Conservation (phyloP, 345 rosid genomes). For the Melaleuca quinquenervia region DNA sequence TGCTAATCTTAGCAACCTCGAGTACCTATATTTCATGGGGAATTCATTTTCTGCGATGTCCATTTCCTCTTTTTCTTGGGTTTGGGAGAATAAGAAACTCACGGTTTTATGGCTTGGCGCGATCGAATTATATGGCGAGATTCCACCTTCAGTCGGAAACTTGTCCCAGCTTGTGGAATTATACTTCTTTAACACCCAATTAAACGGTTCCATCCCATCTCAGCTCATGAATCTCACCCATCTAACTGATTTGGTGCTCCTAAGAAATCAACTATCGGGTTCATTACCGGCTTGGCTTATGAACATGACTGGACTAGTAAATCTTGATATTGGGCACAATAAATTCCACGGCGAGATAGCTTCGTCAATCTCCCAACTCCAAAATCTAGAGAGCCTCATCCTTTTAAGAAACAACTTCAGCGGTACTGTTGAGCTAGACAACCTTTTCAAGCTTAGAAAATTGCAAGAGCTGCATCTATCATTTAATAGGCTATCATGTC, state of each 20-base stretch:
- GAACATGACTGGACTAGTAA: not conserved
- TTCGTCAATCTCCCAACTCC: not conserved
- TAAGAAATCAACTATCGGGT: not conserved
- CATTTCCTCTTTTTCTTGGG: not conserved
- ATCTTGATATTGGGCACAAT: not conserved
- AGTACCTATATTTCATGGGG: not conserved
- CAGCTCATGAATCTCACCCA: constrained; percentile 1
- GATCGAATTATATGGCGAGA: not conserved
- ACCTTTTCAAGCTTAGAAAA: not conserved
- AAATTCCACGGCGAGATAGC: not conserved
- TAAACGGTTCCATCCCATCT: not conserved
- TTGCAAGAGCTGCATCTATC: not conserved
- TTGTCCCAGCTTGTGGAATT: not conserved
- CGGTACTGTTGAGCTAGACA: not conserved
- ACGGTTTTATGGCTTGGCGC: accelerated
- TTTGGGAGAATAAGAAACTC: not conserved
- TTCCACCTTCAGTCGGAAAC: not conserved
- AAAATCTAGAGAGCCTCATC: not conserved
- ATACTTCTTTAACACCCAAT: accelerated
- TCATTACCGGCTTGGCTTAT: not conserved
- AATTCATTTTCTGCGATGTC: not conserved
- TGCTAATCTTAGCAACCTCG: constrained; percentile 3
- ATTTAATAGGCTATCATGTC: not conserved
- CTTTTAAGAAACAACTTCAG: not conserved
- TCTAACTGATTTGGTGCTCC: not conserved